Evolutionary conservation across 1,284 basidiomycete genomes (phyloP).

Genomic region (Boletus smithii): DNA sequence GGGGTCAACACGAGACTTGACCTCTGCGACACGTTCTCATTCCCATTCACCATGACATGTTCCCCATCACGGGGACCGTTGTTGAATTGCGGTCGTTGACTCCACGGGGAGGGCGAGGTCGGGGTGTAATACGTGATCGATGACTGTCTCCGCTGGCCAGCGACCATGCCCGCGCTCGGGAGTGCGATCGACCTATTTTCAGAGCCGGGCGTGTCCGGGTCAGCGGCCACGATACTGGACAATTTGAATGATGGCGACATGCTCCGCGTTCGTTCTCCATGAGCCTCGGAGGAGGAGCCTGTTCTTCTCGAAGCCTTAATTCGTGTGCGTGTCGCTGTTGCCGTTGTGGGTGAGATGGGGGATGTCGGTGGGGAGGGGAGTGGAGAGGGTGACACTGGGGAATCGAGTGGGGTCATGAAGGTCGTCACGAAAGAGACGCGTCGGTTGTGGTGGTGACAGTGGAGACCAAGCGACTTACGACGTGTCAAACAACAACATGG

Average conservation of each 20-base stretch:
- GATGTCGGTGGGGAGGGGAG: constrained; percentile 17
- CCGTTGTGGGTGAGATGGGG: constrained; percentile 11
- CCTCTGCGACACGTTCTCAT: constrained; percentile 18
- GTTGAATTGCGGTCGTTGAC: constrained; percentile 7
- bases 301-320: constrained; percentile 9
- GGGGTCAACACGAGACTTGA: constrained; percentile 21
- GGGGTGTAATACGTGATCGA: constrained; percentile 56
- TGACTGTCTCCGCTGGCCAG: constrained; percentile 46
- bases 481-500: not conserved
- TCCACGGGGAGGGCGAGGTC: constrained; percentile 27
- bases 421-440: not conserved
- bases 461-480: not conserved
- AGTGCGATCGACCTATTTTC: not conserved
- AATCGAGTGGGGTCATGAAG: not conserved
- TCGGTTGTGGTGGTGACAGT: too few relatives aligned
- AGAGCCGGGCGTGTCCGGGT: not conserved
- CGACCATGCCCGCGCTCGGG: not conserved
- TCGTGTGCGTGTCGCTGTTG: constrained; percentile 8
- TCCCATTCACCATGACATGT: constrained; percentile 6
- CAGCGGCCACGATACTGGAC: not conserved
- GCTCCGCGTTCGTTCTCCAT: not conserved
- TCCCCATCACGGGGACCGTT: constrained; percentile 8
- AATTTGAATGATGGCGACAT: constrained; percentile 11
- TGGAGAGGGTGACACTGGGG: too few relatives aligned
- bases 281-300: not conserved